These are phyloP conservation scores for Mollisia scopiformis DNA, from an alignment of 2,329 filamentous ascomycete genomes.

Conservation along the genomic window DNA sequence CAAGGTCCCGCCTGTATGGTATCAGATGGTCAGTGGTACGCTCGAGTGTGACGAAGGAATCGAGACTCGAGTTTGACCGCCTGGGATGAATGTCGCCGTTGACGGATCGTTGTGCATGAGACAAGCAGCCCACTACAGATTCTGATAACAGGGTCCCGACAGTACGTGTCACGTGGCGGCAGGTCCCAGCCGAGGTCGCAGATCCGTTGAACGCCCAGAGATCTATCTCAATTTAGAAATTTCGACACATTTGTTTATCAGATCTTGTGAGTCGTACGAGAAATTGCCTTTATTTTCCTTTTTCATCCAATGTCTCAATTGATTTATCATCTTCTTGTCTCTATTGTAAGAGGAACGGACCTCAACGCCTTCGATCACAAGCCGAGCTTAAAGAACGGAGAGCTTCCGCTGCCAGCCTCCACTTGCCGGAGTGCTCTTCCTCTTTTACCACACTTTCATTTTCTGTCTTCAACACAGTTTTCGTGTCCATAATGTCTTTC, in stretches of 20 bases:
- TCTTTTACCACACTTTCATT: neutral
- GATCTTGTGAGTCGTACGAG: too few relatives aligned
- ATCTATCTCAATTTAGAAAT: too few relatives aligned
- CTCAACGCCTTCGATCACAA: too few relatives aligned
- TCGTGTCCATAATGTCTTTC: conserved; percentile 35
- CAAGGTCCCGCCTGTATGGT: neutral
- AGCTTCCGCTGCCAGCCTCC: neutral
- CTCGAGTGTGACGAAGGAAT: neutral
- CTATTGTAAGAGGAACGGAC: too few relatives aligned
- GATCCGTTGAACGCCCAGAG: too few relatives aligned
- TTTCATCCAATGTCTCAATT: too few relatives aligned
- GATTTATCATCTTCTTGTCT: too few relatives aligned
- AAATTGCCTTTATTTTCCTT: too few relatives aligned
- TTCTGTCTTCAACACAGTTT: neutral
- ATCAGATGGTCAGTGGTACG: neutral
- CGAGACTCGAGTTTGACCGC: conserved; percentile 1
- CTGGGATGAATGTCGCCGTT: neutral
- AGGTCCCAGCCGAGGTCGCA: too few relatives aligned
- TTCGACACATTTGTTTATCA: too few relatives aligned
- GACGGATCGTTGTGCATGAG: conserved; percentile 3
- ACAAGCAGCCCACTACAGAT: conserved; percentile 4
- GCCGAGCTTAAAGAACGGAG: conserved; percentile 7
- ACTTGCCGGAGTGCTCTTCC: neutral
- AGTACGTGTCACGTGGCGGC: conserved; percentile 13
- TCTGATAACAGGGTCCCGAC: neutral